Evolutionary conservation across 1,284 basidiomycete species (phyloP).

Genomic region (Cryptococcus sp.): DNA sequence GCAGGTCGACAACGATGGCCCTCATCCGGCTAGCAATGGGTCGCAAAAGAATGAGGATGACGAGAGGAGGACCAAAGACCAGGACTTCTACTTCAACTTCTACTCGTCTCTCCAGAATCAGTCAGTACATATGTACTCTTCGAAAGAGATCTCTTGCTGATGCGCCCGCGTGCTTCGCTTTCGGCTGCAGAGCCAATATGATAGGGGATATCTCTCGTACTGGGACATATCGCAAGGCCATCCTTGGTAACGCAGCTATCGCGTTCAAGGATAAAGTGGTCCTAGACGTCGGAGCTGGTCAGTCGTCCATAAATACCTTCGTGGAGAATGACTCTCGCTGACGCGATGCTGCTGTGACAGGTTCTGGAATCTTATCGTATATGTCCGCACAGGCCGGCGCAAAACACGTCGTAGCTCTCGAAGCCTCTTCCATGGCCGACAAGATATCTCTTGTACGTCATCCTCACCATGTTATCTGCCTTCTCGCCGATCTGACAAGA

Average conservation of each 20-base stretch:
- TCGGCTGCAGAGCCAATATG: constrained; percentile 50
- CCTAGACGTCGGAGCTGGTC: constrained; percentile 56
- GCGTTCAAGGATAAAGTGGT: constrained; percentile 50
- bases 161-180: neutral
- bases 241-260: constrained; percentile 50
- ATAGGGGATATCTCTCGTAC: constrained; percentile 52
- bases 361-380: constrained; percentile 58
- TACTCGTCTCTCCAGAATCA: constrained; percentile 50
- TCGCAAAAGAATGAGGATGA: neutral
- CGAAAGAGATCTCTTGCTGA: neutral
- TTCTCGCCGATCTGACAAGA: neutral
- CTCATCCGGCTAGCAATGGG: too few relatives aligned
- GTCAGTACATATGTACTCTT: constrained; percentile 17
- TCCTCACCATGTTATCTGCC: neutral
- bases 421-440: constrained; percentile 57
- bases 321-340: too few relatives aligned
- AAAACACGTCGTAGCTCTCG: constrained; percentile 55
- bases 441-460: constrained; percentile 53
- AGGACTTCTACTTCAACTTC: constrained; percentile 51
- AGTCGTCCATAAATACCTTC: constrained; percentile 17
- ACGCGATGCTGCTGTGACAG: constrained; percentile 24
- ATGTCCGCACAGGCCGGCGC: constrained; percentile 58
- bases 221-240: constrained; percentile 52
- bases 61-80: constrained; percentile 28
- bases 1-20: too few relatives aligned